Conservation (phyloP, 1,284 basidiomycete species). For the Trametes polyzona region DNA sequence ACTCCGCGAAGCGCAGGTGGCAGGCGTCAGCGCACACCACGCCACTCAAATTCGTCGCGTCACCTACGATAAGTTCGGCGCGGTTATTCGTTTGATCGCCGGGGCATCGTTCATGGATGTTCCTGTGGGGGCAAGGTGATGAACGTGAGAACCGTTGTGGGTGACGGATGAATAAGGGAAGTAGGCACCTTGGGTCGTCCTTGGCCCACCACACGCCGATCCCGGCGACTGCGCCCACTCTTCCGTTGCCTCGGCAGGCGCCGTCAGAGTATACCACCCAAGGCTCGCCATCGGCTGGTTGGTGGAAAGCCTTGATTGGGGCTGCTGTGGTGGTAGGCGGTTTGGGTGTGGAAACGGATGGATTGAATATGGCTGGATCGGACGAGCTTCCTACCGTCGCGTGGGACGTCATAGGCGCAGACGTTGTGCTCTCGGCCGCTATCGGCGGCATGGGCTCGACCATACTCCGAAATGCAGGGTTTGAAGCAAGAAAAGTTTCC, state of each 20-base stretch:
- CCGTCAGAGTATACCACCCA: slow-evolving; percentile 80
- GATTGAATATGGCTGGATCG: neutral
- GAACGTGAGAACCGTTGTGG: neutral
- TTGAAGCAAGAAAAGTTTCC: neutral
- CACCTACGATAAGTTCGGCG: slow-evolving; percentile 78
- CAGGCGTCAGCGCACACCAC: neutral
- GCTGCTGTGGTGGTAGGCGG: neutral
- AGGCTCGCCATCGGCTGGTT: slow-evolving; percentile 22
- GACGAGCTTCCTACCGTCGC: neutral
- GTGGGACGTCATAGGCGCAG: too few relatives aligned
- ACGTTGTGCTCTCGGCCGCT: neutral
- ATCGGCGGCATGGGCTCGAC: too few relatives aligned
- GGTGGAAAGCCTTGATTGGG: too few relatives aligned
- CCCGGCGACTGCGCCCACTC: slow-evolving; percentile 60
- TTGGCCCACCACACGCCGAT: slow-evolving; percentile 80
- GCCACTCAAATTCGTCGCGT: neutral
- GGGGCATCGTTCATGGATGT: slow-evolving; percentile 77
- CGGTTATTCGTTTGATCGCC: slow-evolving; percentile 88
- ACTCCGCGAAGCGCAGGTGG: neutral
- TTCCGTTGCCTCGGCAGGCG: slow-evolving; percentile 78
- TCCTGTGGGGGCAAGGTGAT: slow-evolving; percentile 49
- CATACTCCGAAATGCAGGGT: neutral
- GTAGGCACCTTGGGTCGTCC: slow-evolving; percentile 57
- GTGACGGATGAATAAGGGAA: neutral
- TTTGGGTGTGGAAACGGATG: too few relatives aligned